Conservation (phyloP, 1,284 basidiomycete species). For the Ganoderma lucidum region DNA sequence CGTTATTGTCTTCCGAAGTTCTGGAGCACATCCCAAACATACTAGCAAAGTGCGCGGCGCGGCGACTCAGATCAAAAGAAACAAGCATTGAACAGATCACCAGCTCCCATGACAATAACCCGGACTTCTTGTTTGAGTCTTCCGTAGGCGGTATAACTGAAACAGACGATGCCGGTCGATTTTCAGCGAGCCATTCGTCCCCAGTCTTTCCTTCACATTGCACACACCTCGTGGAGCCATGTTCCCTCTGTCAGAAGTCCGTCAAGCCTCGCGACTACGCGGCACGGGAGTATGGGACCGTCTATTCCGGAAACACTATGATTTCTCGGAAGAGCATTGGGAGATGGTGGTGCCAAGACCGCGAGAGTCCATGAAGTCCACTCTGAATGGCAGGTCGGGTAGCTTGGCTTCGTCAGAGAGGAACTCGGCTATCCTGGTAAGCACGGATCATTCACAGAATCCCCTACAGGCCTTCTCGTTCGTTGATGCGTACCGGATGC, state of each 20-base stretch:
- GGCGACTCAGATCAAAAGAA: background rate
- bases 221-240: background rate
- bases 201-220: background rate
- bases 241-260: background rate
- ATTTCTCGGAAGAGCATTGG: background rate
- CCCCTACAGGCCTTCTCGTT: background rate
- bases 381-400: background rate
- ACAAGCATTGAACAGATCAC: background rate
- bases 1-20: slow-evolving; percentile 2
- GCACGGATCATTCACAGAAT: background rate
- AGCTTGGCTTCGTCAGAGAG: background rate
- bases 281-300: background rate
- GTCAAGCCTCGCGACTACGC: background rate
- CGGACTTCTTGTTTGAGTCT: background rate
- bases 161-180: background rate
- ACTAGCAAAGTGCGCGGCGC: background rate
- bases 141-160: background rate
- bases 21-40: background rate
- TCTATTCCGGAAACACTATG: background rate
- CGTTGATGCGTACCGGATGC: background rate
- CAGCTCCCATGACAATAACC: background rate
- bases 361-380: background rate
- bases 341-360: slow-evolving; percentile 1
- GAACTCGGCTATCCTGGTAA: background rate
- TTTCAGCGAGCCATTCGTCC: background rate